Conservation (phyloP, 2,329 filamentous ascomycete genomes). For the Penicillium sp. region DNA sequence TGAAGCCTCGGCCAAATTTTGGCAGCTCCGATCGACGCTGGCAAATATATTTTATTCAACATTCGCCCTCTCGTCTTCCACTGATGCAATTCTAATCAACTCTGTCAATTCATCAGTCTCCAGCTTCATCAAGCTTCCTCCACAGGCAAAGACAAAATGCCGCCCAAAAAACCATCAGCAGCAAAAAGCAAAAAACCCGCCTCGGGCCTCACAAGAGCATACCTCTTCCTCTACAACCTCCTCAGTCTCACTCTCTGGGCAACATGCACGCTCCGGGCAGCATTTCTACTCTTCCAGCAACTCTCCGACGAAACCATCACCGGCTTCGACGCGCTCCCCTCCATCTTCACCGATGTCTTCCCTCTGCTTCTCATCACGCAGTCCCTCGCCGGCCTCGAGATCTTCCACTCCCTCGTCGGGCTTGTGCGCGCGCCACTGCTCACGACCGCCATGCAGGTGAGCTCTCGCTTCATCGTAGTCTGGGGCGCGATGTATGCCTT, state of each 20-base stretch:
- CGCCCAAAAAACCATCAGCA: slow-evolving; percentile 5
- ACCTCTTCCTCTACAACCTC: slow-evolving; percentile 83
- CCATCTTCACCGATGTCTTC: slow-evolving; percentile 46
- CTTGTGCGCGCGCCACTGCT: slow-evolving; percentile 79
- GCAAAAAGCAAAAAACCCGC: slow-evolving; percentile 8
- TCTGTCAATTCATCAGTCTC: not conserved
- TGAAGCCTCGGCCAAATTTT: not conserved
- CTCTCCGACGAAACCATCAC: slow-evolving; percentile 15
- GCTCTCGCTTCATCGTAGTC: slow-evolving; percentile 80
- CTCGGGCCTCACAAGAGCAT: slow-evolving; percentile 37
- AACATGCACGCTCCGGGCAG: slow-evolving; percentile 66
- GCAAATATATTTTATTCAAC: no score
- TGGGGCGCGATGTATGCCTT: slow-evolving; percentile 78
- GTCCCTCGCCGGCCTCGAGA: slow-evolving; percentile 76
- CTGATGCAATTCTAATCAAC: not conserved
- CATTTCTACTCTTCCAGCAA: slow-evolving; percentile 50
- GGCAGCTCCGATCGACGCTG: not conserved
- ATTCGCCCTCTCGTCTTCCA: not conserved
- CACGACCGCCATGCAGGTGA: slow-evolving; percentile 88
- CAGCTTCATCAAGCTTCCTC: not conserved
- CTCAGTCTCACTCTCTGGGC: slow-evolving; percentile 74
- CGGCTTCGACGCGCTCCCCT: slow-evolving; percentile 42
- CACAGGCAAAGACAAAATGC: not conserved
- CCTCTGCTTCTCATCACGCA: slow-evolving; percentile 62
- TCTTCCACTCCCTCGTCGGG: slow-evolving; percentile 73